Percentiles rank a stretch among this genome's conserved stretches.
phyloP scores from a whole-genome alignment of 805 yeast species.

The Grigorovia transvaalensis region DNA sequence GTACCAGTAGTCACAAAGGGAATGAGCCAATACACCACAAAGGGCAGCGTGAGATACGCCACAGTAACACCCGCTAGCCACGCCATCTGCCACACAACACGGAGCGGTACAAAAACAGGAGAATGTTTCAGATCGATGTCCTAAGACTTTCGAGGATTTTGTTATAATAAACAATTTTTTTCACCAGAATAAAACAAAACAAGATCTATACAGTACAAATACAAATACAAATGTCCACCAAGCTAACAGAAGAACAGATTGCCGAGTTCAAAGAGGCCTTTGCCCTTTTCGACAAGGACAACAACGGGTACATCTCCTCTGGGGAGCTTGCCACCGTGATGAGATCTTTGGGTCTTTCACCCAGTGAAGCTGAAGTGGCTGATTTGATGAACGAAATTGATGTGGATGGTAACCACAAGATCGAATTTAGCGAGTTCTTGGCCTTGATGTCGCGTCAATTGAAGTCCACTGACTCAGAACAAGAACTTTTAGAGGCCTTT shows the following conservation, averaged over 20 bases:
- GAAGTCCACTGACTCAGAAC: slow-evolving; percentile 95
- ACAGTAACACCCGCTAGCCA: slow-evolving; percentile 14
- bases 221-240: slow-evolving; percentile 28
- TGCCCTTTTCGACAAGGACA: slow-evolving; percentile 91
- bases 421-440: slow-evolving; percentile 72
- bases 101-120: slow-evolving; percentile 9
- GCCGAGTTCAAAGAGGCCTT: slow-evolving; percentile 97
- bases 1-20: slow-evolving; percentile 30
- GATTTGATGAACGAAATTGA: slow-evolving; percentile 98
- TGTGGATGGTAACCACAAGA: slow-evolving; percentile 84
- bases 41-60: slow-evolving; percentile 37
- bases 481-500: slow-evolving; percentile 94
- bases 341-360: slow-evolving; percentile 98
- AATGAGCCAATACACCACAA: slow-evolving; percentile 24
- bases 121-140: neutral
- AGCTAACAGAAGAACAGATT: slow-evolving; percentile 91
- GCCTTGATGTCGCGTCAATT: slow-evolving; percentile 87
- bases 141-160: neutral
- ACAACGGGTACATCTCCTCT: slow-evolving; percentile 94
- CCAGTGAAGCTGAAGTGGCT: slow-evolving; percentile 89
- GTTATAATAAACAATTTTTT: neutral
- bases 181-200: neutral
- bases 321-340: slow-evolving; percentile 94
- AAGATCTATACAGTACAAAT: slow-evolving; percentile 6
- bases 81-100: neutral